Conservation (phyloP, 805 yeast species). For the Metschnikowia borealis region DNA sequence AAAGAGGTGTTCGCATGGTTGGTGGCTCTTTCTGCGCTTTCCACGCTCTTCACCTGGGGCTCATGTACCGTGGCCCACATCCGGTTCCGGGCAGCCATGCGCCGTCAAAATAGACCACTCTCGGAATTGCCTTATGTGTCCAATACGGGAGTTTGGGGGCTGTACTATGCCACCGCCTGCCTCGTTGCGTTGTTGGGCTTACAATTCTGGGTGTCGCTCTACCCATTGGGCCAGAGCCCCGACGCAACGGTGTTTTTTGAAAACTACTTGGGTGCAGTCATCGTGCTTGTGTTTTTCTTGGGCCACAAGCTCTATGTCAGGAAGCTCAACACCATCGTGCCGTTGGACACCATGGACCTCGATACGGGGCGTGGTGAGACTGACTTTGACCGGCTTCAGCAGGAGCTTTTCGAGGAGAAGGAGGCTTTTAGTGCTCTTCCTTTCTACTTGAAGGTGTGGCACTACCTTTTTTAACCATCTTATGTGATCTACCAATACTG, state of each 20-base stretch:
- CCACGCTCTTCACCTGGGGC: conserved; percentile 42
- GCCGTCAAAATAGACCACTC: conserved; percentile 36
- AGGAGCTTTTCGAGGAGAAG: conserved; percentile 22
- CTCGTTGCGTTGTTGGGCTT: conserved; percentile 21
- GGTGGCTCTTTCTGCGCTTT: conserved; percentile 39
- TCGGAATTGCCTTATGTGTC: conserved; percentile 53
- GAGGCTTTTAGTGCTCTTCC: conserved; percentile 13
- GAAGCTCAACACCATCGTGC: conserved; percentile 19
- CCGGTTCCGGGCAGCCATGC: conserved; percentile 39
- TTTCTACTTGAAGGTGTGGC: conserved; percentile 16
- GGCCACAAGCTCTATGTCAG: conserved; percentile 23
- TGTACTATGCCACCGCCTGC: conserved; percentile 23
- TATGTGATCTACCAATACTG: too few relatives aligned
- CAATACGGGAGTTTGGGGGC: conserved; percentile 40
- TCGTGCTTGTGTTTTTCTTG: conserved; percentile 20
- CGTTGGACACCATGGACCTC: conserved; percentile 22
- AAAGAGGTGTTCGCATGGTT: conserved; percentile 38
- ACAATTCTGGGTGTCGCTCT: conserved; percentile 27
- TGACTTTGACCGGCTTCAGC: conserved; percentile 20
- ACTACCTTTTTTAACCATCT: conserved; percentile 10
- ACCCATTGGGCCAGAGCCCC: conserved; percentile 23
- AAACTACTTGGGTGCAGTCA: conserved; percentile 24
- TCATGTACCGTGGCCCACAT: conserved; percentile 39
- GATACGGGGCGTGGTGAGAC: conserved; percentile 25
- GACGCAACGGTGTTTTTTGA: conserved; percentile 22